Evolutionary conservation across 2,329 filamentous ascomycete species (phyloP).

Genomic region (Trichophyton benhamiae): DNA sequence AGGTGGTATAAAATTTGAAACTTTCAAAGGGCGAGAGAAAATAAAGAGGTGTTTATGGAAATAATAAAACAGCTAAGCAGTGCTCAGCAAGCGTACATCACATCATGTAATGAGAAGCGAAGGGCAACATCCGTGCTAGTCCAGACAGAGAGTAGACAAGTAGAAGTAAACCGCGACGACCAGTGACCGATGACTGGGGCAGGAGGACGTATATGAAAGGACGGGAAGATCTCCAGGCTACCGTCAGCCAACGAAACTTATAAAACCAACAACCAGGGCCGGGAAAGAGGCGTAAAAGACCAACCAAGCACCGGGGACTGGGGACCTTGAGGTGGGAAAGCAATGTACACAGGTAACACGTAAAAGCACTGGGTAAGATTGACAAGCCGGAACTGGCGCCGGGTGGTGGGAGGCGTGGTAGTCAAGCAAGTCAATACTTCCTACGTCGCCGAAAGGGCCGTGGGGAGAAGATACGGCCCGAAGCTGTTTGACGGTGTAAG

Average conservation of each 20-base stretch:
- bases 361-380: background rate
- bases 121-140: background rate
- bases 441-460: background rate
- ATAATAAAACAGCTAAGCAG: background rate
- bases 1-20: background rate
- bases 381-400: background rate
- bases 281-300: background rate
- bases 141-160: background rate
- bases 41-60: background rate
- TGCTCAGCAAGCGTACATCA: background rate
- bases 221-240: conserved; percentile 1
- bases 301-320: background rate
- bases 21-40: background rate
- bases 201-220: background rate
- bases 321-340: background rate
- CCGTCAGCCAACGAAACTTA: background rate
- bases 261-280: background rate
- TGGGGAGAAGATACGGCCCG: background rate
- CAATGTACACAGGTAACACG: background rate
- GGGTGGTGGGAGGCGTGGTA: background rate
- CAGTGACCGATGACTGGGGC: background rate
- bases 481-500: background rate
- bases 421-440: background rate
- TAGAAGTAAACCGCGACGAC: background rate
- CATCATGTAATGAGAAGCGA: background rate